phyloP scores from a whole-genome alignment of 768 basidiomycete species.

The Trametes cinnabarina region DNA sequence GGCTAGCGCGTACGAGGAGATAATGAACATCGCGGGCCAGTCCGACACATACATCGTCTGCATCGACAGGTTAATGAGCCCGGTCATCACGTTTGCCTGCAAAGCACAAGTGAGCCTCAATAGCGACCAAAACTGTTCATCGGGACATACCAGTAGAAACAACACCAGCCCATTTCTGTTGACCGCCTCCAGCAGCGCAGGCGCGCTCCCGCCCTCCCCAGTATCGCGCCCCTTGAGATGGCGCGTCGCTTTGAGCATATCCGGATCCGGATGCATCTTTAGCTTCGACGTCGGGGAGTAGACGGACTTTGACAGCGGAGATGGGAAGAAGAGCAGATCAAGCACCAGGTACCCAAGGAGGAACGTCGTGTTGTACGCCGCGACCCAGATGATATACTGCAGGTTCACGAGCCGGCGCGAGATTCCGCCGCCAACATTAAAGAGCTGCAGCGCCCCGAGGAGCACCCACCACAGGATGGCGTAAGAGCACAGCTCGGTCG shows the following conservation, averaged over 20 bases:
- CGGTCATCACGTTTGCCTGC: slow-evolving; percentile 87
- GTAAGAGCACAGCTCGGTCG: slow-evolving; percentile 75
- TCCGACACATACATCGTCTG: slow-evolving; percentile 77
- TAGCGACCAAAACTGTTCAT: background rate
- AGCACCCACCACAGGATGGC: slow-evolving; percentile 75
- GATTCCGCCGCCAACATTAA: slow-evolving; percentile 41
- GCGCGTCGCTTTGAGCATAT: slow-evolving; percentile 21
- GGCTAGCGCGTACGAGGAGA: slow-evolving; percentile 57
- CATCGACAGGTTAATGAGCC: slow-evolving; percentile 76
- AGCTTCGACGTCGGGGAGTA: slow-evolving; percentile 37
- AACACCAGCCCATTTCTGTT: slow-evolving; percentile 77
- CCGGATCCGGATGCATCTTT: slow-evolving; percentile 32
- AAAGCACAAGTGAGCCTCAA: background rate
- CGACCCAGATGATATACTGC: slow-evolving; percentile 85
- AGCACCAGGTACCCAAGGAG: slow-evolving; percentile 76
- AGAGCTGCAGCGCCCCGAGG: slow-evolving; percentile 38
- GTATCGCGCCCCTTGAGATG: slow-evolving; percentile 26
- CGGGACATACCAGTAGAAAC: slow-evolving; percentile 74
- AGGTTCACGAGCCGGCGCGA: slow-evolving; percentile 74
- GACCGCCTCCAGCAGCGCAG: slow-evolving; percentile 69
- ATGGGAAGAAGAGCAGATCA: slow-evolving; percentile 67
- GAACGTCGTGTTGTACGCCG: slow-evolving; percentile 86
- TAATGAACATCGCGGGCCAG: slow-evolving; percentile 54
- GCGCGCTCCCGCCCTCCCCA: slow-evolving; percentile 34
- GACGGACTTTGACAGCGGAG: slow-evolving; percentile 32